These are phyloP conservation scores for Dendrobium catenatum DNA, from an alignment of 106 monocot genomes.

Conservation along the genomic window DNA sequence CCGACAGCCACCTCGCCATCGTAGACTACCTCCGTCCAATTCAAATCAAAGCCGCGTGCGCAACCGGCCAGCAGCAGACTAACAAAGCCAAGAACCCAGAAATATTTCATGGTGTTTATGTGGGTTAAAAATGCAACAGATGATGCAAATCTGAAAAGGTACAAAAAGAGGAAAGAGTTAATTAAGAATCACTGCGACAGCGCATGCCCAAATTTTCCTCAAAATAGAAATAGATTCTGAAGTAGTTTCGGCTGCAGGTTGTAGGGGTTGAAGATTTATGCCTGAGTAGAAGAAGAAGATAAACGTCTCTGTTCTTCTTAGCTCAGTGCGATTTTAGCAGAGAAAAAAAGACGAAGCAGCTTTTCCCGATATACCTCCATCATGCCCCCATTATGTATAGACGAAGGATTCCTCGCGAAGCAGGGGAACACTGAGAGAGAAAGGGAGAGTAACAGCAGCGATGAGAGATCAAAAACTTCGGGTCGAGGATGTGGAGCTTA, in stretches of 20 bases:
- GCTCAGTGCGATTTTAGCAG: not conserved
- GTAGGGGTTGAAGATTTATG: not conserved
- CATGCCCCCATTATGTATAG: not conserved
- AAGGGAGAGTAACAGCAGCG: not conserved
- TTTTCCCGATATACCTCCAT: not conserved
- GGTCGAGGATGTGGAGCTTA: not conserved
- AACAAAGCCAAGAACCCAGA: slow-evolving; percentile 19
- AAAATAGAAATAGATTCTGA: not conserved
- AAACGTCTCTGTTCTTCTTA: not conserved
- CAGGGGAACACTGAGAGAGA: not conserved
- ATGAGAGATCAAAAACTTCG: not conserved
- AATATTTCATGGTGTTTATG: not conserved
- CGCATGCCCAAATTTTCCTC: not conserved
- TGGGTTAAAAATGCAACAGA: not conserved
- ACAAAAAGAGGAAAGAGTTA: not conserved
- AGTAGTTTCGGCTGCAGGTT: not conserved
- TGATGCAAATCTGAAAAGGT: not conserved
- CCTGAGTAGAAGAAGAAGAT: not conserved
- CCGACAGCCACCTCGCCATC: not conserved
- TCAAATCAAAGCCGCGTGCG: slow-evolving; percentile 12
- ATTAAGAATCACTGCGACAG: not conserved
- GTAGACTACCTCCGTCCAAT: not conserved
- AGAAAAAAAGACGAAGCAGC: not conserved
- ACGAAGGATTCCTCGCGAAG: not conserved
- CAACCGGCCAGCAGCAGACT: slow-evolving; percentile 18